Base-by-base conservation (phyloP, 768 basidiomycete species). In the Lanmaoa pseudosensibilis region DNA sequence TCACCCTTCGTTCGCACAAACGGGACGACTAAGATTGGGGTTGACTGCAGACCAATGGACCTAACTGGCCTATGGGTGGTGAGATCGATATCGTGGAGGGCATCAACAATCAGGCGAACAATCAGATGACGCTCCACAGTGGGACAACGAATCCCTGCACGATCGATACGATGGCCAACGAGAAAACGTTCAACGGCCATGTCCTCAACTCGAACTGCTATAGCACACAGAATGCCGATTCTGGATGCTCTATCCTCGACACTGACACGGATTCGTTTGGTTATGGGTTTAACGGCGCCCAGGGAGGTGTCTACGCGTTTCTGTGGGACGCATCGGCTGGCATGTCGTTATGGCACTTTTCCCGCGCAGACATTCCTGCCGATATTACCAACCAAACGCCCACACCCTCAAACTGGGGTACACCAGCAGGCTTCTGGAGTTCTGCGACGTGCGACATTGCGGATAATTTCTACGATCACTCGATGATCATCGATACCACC, bases 71-170 rank as follows among this genome's bases (percentile, higher is more conserved):
- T 4, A 9, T 32, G 21, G 71, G 56, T 23, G 84, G 83, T 57
- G 88, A 90, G 70, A 85, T 89, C 53, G 90, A 92, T 63, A 81
- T 89, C 48, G 68, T 91, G 11, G 90, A 92, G 67, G 86, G 87
- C 15, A 82, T 90, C 53, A 80, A 91, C 62, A 62, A 79, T 27
- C 77, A 81, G 63, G 52, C 72, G 3, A 70, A 74, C 23, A 90
- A 92, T 59, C 86, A 84, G 55, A 81, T 82, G 68, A 83, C 87
- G 2, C 74, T 90, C 10, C 89, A 91, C 69, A 85, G 82, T 11
- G 73, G 78, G 5, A 64, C 69, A 3, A 75, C 74, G 36, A 74
- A 79, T 1, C 2, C 66, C 72, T 52, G 72, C 50, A 61, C 46
- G 25, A 62, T 70, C 39, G 49, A 61, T 25, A 44, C 55, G 27